Evolutionary conservation across 2,329 filamentous ascomycete species (phyloP).

Genomic region (Fonsecaea nubica): DNA sequence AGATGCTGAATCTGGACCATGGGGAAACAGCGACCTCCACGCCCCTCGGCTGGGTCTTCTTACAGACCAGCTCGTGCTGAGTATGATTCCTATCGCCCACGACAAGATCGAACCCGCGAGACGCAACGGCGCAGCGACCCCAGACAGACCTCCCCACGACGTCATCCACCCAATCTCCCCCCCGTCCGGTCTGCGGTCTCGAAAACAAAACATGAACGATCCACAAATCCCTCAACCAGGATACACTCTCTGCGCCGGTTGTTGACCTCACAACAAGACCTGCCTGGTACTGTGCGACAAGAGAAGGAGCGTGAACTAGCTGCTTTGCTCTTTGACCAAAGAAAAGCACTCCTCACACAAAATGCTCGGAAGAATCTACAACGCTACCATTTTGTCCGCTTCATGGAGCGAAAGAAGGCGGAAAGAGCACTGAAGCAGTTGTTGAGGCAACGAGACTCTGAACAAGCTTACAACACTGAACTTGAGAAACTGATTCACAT

Average conservation of each 20-base stretch:
- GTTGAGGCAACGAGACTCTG: slow-evolving; percentile 16
- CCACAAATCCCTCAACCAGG: slow-evolving; percentile 38
- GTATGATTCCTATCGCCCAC: slow-evolving; percentile 12
- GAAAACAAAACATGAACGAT: slow-evolving; percentile 37
- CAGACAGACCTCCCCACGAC: background rate
- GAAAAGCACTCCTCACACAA: slow-evolving; percentile 56
- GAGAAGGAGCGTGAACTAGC: slow-evolving; percentile 66
- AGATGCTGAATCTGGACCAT: slow-evolving; percentile 15
- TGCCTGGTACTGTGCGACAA: slow-evolving; percentile 63
- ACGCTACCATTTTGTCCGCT: slow-evolving; percentile 71
- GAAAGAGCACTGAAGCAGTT: slow-evolving; percentile 53
- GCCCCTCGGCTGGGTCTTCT: background rate
- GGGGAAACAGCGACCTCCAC: slow-evolving; percentile 11
- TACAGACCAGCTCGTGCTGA: background rate
- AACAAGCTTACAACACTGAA: slow-evolving; percentile 37
- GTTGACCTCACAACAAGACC: slow-evolving; percentile 40
- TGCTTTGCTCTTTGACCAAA: slow-evolving; percentile 63
- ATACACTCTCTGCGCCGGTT: slow-evolving; percentile 40
- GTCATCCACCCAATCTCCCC: background rate
- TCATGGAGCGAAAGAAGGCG: slow-evolving; percentile 61
- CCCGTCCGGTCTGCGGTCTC: slow-evolving; percentile 27
- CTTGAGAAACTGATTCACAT: slow-evolving; percentile 48
- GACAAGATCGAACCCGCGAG: background rate
- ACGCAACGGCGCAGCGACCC: background rate
- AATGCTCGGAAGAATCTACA: slow-evolving; percentile 63